A percentile compares a stretch with the other conserved stretches of the same genome.
These are phyloP conservation scores for Dorcoceras hygrometricum DNA, from an alignment of 257 asterid species.

Conservation along the genomic window DNA sequence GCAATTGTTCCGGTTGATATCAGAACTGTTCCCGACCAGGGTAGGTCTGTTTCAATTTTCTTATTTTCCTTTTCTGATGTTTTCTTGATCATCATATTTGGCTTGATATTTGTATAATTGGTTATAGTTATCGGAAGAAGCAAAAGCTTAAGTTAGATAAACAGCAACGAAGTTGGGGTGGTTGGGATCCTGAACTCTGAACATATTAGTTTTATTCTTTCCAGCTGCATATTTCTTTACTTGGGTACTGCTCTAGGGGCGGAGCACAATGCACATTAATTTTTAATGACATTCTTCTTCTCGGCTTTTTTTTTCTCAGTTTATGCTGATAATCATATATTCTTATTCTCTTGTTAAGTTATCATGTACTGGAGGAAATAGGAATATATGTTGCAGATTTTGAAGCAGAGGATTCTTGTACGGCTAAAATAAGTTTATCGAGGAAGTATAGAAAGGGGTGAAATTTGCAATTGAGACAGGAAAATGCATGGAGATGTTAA, in stretches of 20 bases:
- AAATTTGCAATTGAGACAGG: not conserved
- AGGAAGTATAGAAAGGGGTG: not conserved
- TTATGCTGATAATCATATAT: not conserved
- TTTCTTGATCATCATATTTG: not conserved
- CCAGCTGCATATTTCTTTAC: not conserved
- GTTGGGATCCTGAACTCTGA: not conserved
- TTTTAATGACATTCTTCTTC: not conserved
- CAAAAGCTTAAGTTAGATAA: not conserved
- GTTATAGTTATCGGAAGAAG: not conserved
- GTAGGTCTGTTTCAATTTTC: constrained; percentile 26
- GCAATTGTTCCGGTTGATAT: constrained; percentile 85
- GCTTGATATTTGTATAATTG: constrained; percentile 11
- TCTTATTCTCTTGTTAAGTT: not conserved
- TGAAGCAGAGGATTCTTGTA: not conserved
- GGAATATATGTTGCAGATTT: not conserved
- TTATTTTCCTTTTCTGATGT: not conserved
- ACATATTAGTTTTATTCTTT: not conserved
- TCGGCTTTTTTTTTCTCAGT: not conserved
- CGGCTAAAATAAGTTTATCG: not conserved
- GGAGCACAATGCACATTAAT: not conserved
- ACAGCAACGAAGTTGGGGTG: not conserved
- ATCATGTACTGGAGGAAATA: not conserved
- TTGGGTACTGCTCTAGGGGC: not conserved
- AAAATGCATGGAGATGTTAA: not conserved
- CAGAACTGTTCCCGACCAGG: constrained; percentile 74